A percentile compares a stretch with the other conserved stretches of the same genome.
phyloP scores from a whole-genome alignment of 306 rosid genomes.

The Vigna trinervia region DNA sequence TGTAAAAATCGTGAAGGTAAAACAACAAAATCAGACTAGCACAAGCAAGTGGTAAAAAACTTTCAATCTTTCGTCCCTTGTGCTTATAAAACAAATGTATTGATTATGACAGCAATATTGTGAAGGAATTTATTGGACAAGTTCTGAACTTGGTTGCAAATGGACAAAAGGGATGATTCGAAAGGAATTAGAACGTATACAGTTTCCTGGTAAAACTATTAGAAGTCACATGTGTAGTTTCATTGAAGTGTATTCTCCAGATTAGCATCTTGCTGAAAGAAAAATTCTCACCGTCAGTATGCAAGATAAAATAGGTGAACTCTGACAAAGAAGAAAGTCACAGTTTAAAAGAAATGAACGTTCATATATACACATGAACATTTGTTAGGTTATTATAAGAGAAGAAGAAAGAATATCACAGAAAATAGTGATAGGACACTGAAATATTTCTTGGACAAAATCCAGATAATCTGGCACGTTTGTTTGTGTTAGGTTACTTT shows the following conservation, averaged over 20 bases:
- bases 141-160: background rate
- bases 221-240: background rate
- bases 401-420: background rate
- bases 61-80: background rate
- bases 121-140: background rate
- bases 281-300: background rate
- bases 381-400: background rate
- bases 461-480: background rate
- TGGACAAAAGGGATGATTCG: background rate
- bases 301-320: background rate
- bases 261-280: background rate
- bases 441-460: background rate
- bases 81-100: slow-evolving; percentile 1
- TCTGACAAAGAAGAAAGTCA: background rate
- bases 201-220: background rate
- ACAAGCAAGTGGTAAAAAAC: background rate
- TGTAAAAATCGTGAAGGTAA: background rate
- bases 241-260: background rate
- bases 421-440: background rate
- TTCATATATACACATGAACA: background rate
- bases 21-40: slow-evolving; percentile 30
- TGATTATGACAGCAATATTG: background rate
- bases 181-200: background rate
- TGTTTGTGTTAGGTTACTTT: no score
- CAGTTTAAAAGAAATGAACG: background rate